phyloP scores from a whole-genome alignment of 805 yeast genomes.

The Debaryomyces maramus region DNA sequence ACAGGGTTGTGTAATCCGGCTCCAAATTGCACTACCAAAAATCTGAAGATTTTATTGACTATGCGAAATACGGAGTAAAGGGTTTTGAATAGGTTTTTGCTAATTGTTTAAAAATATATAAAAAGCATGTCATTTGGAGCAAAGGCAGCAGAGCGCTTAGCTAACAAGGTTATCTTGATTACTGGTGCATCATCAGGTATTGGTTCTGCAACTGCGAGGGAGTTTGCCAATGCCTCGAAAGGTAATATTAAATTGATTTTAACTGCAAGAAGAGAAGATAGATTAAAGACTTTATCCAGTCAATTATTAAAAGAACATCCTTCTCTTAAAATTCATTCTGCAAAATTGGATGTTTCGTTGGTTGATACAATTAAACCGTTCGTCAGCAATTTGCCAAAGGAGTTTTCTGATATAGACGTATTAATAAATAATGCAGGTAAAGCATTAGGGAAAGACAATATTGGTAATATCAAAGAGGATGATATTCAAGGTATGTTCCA shows the following conservation, averaged over 20 bases:
- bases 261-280: slow-evolving; percentile 39
- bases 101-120: background rate
- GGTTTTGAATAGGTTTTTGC: background rate
- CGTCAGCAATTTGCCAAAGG: slow-evolving; percentile 28
- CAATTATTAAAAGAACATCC: slow-evolving; percentile 25
- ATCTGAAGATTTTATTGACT: no score
- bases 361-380: slow-evolving; percentile 28
- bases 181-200: slow-evolving; percentile 46
- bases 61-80: no score
- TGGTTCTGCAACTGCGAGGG: slow-evolving; percentile 43
- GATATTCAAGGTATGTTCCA: slow-evolving; percentile 38
- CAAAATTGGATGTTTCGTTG: slow-evolving; percentile 32
- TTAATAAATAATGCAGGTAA: slow-evolving; percentile 42
- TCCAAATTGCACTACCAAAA: no score
- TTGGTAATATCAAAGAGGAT: slow-evolving; percentile 29
- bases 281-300: slow-evolving; percentile 24
- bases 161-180: slow-evolving; percentile 35
- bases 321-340: slow-evolving; percentile 28
- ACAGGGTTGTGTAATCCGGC: no score
- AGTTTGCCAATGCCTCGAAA: slow-evolving; percentile 39
- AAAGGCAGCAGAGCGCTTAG: slow-evolving; percentile 40
- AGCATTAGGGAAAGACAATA: slow-evolving; percentile 34
- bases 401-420: slow-evolving; percentile 37
- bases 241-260: slow-evolving; percentile 37
- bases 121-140: slow-evolving; percentile 35